Evolutionary conservation across 257 asterid species (phyloP).

Genomic region (Buddleja alternifolia): DNA sequence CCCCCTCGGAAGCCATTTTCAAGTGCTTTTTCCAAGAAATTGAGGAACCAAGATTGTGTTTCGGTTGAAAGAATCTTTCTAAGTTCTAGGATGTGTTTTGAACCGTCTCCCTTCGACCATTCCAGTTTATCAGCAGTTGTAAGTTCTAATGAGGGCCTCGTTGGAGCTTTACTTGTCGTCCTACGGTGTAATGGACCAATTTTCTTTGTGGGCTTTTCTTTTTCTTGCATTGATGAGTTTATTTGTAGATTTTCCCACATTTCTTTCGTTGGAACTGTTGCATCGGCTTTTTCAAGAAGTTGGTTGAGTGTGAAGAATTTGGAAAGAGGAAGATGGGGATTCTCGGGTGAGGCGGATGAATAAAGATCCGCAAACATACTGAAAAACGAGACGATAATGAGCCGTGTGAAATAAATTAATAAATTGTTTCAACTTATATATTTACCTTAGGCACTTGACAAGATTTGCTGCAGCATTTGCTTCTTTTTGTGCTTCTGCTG

Average conservation of each 20-base stretch:
- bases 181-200: conserved; percentile 28
- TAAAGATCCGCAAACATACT: conserved; percentile 78
- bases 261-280: conserved; percentile 39
- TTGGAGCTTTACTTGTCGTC: conserved; percentile 28
- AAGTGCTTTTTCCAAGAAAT: conserved; percentile 69
- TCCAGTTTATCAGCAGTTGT: conserved; percentile 55
- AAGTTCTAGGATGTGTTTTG: conserved; percentile 51
- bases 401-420: not conserved
- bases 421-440: not conserved
- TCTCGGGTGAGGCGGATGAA: conserved; percentile 71
- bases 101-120: conserved; percentile 71
- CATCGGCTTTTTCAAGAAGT: conserved; percentile 60
- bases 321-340: conserved; percentile 62
- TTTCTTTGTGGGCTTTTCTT: conserved; percentile 47
- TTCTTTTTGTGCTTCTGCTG: conserved; percentile 84
- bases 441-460: conserved; percentile 74
- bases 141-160: conserved; percentile 37
- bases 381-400: conserved; percentile 25
- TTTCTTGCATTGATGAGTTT: conserved; percentile 46
- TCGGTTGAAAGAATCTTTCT: conserved; percentile 47
- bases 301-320: conserved; percentile 75
- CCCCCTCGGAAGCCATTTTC: conserved; percentile 57
- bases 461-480: conserved; percentile 74
- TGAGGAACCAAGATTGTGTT: conserved; percentile 72
- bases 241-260: conserved; percentile 31